Evolutionary conservation across 345 rosid genomes (phyloP).

Genomic region (Turnera subulata): DNA sequence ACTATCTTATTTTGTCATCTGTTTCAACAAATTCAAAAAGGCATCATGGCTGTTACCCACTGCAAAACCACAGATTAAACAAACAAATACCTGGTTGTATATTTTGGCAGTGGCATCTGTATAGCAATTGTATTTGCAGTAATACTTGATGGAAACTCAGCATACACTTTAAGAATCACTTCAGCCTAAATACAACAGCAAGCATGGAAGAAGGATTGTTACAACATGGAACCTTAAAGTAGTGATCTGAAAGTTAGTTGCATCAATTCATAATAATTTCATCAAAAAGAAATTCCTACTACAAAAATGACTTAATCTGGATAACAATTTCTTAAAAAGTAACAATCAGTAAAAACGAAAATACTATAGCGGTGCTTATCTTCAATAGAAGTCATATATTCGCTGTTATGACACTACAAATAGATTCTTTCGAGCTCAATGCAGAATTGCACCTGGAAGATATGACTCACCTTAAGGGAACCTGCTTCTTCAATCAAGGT

Average conservation of each 20-base stretch:
- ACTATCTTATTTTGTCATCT: not conserved
- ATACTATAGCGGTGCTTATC: not conserved
- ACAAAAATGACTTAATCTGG: too few relatives aligned
- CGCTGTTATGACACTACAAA: not conserved
- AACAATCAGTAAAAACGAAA: not conserved
- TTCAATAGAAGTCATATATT: not conserved
- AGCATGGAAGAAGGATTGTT: not conserved
- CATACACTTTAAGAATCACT: constrained; percentile 75
- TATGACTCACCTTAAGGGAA: constrained; percentile 58
- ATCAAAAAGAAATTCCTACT: too few relatives aligned
- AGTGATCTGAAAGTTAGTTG: too few relatives aligned
- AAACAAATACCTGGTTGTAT: constrained; percentile 62
- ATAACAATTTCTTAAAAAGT: too few relatives aligned
- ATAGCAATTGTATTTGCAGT: constrained; percentile 74
- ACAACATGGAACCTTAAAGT: too few relatives aligned
- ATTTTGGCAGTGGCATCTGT: constrained; percentile 94
- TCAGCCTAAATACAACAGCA: constrained; percentile 66
- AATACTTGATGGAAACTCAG: constrained; percentile 78
- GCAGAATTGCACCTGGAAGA: not conserved
- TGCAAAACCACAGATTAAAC: not conserved
- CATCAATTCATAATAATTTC: too few relatives aligned
- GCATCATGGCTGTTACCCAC: not conserved
- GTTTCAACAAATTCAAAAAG: constrained; percentile 4
- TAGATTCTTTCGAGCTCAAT: not conserved
- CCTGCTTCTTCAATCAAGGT: constrained; percentile 97